Evolutionary conservation across 2,329 filamentous ascomycete genomes (phyloP).

Genomic region (Didymosphaeria variabile): DNA sequence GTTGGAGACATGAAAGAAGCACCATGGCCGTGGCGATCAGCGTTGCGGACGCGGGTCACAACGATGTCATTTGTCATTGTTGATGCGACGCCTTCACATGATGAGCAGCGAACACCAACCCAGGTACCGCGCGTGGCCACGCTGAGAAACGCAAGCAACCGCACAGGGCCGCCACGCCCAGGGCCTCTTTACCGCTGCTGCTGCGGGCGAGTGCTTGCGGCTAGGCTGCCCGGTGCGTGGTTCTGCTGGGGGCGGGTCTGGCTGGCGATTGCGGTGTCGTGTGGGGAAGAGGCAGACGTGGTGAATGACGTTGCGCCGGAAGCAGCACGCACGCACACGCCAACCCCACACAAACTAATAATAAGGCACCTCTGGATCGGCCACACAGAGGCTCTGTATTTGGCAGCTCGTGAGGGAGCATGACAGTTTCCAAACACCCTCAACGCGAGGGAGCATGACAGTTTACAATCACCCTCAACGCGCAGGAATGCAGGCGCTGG

Average conservation of each 20-base stretch:
- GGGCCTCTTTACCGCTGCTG: not conserved
- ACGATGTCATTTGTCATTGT: slow-evolving; percentile 23
- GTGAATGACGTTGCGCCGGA: slow-evolving; percentile 18
- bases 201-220: slow-evolving; percentile 2
- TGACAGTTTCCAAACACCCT: not conserved
- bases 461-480: not conserved
- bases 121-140: not conserved
- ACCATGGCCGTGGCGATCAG: slow-evolving; percentile 14
- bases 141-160: not conserved
- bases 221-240: not conserved
- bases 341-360: slow-evolving; percentile 7
- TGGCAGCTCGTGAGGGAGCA: not conserved
- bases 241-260: too few relatives aligned
- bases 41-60: slow-evolving; percentile 15
- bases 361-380: slow-evolving; percentile 3
- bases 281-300: slow-evolving; percentile 11
- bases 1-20: slow-evolving; percentile 6
- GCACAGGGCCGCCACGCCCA: slow-evolving; percentile 1
- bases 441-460: not conserved
- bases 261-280: slow-evolving; percentile 4
- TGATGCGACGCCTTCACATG: slow-evolving; percentile 12
- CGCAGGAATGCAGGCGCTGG: not conserved
- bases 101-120: slow-evolving; percentile 1
- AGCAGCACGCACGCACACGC: not conserved
- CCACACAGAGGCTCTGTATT: not conserved